Conservation (phyloP, 208 protist species). For the Wallacemonas rigidus region DNA sequence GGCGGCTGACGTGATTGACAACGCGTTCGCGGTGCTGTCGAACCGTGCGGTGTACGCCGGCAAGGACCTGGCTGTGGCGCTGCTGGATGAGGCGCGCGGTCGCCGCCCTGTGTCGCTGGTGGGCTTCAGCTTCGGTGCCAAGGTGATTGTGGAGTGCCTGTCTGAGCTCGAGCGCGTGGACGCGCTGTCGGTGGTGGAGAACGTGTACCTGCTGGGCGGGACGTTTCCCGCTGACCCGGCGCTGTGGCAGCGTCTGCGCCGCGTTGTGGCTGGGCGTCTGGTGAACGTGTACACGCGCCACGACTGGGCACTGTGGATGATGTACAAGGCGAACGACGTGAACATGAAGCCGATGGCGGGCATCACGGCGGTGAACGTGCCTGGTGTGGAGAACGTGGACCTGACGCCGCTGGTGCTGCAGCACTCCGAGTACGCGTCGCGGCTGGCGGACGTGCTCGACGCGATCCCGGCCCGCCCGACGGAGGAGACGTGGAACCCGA, state of each 20-base stretch:
- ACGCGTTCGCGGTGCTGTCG: constrained; percentile 68
- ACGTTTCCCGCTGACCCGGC: constrained; percentile 52
- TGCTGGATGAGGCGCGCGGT: constrained; percentile 65
- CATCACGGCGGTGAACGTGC: constrained; percentile 63
- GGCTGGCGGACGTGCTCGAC: constrained; percentile 59
- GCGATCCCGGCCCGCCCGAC: constrained; percentile 48
- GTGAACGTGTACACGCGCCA: constrained; percentile 87
- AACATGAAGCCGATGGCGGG: constrained; percentile 79
- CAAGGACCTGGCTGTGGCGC: constrained; percentile 71
- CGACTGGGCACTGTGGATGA: constrained; percentile 83
- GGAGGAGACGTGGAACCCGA: constrained; percentile 41
- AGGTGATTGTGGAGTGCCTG: constrained; percentile 85
- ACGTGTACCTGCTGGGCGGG: constrained; percentile 81
- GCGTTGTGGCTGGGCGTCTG: constrained; percentile 81
- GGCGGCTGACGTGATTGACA: constrained; percentile 84
- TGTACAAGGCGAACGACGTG: constrained; percentile 77
- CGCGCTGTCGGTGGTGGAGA: constrained; percentile 78
- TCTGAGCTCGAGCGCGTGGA: constrained; percentile 56
- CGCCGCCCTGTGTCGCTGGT: constrained; percentile 84
- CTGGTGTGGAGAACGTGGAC: constrained; percentile 89
- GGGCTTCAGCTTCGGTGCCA: constrained; percentile 85
- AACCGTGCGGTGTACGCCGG: constrained; percentile 78
- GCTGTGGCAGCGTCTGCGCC: constrained; percentile 64
- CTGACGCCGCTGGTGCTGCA: constrained; percentile 53
- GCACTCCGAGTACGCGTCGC: constrained; percentile 66